Evolutionary conservation across 495 filamentous ascomycete species (phyloP), one percentile per base, ranked within the genome.

Genomic region (Xanthoparmelia taractica): DNA sequence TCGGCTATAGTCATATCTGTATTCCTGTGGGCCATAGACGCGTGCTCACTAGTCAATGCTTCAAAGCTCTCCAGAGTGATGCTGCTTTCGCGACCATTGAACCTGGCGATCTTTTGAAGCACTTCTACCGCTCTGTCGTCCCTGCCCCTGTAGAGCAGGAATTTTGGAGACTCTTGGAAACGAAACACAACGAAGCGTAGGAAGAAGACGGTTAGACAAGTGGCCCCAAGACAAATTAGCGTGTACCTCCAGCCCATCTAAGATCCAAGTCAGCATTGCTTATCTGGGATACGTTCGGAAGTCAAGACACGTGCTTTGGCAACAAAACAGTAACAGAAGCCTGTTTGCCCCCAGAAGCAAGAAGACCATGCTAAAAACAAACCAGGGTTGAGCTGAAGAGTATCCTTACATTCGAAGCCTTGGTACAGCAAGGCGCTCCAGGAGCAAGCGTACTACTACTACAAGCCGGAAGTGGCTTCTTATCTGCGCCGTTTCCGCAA

Each of bases 141-240:
- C 45, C 69, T 69, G 15, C 75, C 78, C 38, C 74, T 72, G 55
- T 71, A 75, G 36, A 80, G 60, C 1, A 79, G 71, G 57, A 72
- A 80, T 58, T 80, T 79, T 1, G 78, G 78, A 4, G 72, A 75
- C 66, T 80, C 77, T 58, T 78, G 72, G 54, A 80, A 78, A 34
- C 59, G 57, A 63, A 80, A 80, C 34, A 78, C 64, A 2, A 76
- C 64, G 47, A 79, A 78, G 15, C 78, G 75, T 2, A 79, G 64
- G 65, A 78, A 66, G 65, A 79, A 79, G 25, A 79, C 70, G n/a
- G 71, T 56, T 1, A 80, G 67, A 10, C 75, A 76, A 56, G 80
- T 72, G 2, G 65, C 71, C 13, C 78, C 78, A 8, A 79, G 57
- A 8, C 73, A 75, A 58, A 72, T 75, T 20, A 77, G 63, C 8